phyloP scores from a whole-genome alignment of 1,284 basidiomycete genomes.

The Phylloboletellus chloephorus region DNA sequence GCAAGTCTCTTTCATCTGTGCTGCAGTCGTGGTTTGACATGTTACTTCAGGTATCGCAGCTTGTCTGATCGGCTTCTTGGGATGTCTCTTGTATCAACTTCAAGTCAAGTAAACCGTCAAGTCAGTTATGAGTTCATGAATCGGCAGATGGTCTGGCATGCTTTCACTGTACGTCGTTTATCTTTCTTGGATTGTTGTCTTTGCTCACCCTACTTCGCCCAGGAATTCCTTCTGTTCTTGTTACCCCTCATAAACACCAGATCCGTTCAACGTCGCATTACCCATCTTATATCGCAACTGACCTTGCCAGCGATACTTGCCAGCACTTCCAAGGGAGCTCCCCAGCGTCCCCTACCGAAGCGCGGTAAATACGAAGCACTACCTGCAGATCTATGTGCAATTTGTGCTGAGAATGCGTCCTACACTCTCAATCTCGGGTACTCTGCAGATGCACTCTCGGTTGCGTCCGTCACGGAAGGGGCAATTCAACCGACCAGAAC shows the following conservation, averaged over 20 bases:
- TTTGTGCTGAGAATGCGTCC: slow-evolving; percentile 70
- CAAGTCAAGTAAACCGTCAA: slow-evolving; percentile 68
- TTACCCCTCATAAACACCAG: slow-evolving; percentile 79
- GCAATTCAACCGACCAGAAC: slow-evolving; percentile 3
- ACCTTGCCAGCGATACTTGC: slow-evolving; percentile 28
- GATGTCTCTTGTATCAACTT: slow-evolving; percentile 74
- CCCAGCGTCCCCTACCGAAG: slow-evolving; percentile 25
- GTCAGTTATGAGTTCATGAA: slow-evolving; percentile 99
- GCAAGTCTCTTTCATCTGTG: slow-evolving; percentile 38
- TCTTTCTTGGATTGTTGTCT: background rate
- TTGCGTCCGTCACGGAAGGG: slow-evolving; percentile 22
- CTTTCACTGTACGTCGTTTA: slow-evolving; percentile 74
- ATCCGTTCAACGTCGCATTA: slow-evolving; percentile 54
- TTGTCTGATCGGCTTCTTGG: slow-evolving; percentile 78
- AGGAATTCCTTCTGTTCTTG: slow-evolving; percentile 96
- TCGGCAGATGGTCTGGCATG: slow-evolving; percentile 98
- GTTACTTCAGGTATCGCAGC: slow-evolving; percentile 69
- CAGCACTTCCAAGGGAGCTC: background rate
- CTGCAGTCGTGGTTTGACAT: background rate
- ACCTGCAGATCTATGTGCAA: slow-evolving; percentile 67
- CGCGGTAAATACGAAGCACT: slow-evolving; percentile 62
- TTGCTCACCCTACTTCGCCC: slow-evolving; percentile 2
- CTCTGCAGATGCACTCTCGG: slow-evolving; percentile 45
- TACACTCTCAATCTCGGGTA: slow-evolving; percentile 54
- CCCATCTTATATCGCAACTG: slow-evolving; percentile 36